phyloP scores from a whole-genome alignment of 768 basidiomycete genomes.

The Royoungia palumana region DNA sequence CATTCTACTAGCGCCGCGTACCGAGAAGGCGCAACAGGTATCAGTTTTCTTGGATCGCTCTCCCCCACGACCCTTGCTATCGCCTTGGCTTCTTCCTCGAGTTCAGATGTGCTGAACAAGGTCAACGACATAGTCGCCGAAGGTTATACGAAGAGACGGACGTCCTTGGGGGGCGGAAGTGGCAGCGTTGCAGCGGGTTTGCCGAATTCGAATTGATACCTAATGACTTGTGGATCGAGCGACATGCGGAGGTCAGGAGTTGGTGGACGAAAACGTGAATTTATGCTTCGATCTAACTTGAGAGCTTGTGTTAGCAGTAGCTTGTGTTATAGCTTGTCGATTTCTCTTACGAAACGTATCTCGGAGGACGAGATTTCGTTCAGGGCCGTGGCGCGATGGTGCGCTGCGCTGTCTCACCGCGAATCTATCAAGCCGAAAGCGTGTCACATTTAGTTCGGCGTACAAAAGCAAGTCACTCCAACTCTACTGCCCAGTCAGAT shows the following conservation, averaged over 20 bases:
- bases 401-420: no score
- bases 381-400: no score
- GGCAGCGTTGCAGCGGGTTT: background rate
- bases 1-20: background rate
- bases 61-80: constrained; percentile 24
- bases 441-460: no score
- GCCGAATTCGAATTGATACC: background rate
- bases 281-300: constrained; percentile 1
- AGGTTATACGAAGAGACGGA: constrained; percentile 31
- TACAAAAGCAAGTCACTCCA: no score
- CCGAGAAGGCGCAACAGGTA: constrained; percentile 4
- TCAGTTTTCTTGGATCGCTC: constrained; percentile 16
- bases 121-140: constrained; percentile 37
- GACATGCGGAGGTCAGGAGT: background rate
- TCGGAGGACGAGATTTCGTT: no score
- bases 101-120: constrained; percentile 26
- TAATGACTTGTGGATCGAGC: background rate
- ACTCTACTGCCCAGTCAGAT: no score
- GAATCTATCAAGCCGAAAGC: no score
- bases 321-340: background rate
- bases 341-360: no score
- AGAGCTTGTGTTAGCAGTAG: background rate
- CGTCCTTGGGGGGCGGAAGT: background rate
- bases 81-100: constrained; percentile 21
- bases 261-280: background rate